Evolutionary conservation across 2,329 filamentous ascomycete genomes (phyloP).

Genomic region (Thelonectria discophora): DNA sequence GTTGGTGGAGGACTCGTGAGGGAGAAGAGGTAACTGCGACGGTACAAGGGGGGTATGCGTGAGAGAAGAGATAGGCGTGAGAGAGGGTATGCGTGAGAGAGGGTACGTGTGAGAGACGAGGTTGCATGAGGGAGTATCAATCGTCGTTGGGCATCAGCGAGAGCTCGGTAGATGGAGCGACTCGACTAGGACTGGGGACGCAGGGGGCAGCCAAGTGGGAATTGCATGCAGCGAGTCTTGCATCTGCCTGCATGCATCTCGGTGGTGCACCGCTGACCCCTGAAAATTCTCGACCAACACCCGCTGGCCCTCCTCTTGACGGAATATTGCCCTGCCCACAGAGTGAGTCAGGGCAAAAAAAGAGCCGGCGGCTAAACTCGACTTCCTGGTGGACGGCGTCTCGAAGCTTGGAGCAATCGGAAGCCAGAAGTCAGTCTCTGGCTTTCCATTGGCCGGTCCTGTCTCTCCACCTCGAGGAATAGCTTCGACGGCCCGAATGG

Average conservation of each 20-base stretch:
- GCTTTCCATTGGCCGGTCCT: constrained; percentile 52
- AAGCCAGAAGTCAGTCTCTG: constrained; percentile 49
- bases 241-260: too few species aligned
- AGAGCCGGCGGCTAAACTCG: constrained; percentile 61
- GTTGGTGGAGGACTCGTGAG: constrained; percentile 8
- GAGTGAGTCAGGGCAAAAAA: constrained; percentile 23
- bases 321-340: too few species aligned
- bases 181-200: too few species aligned
- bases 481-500: constrained; percentile 34
- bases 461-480: constrained; percentile 29
- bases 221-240: too few species aligned
- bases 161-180: too few species aligned
- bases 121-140: not conserved
- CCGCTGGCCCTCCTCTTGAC: too few species aligned
- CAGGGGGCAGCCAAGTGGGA: too few species aligned
- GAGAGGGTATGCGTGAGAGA: not conserved
- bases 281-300: too few species aligned
- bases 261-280: too few species aligned
- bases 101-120: constrained; percentile 29
- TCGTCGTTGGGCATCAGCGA: too few species aligned
- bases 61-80: too few species aligned
- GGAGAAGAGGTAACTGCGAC: constrained; percentile 34
- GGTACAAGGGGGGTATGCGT: constrained; percentile 10
- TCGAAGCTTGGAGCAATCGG: constrained; percentile 58
- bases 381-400: constrained; percentile 57